These are phyloP conservation scores for Cryptococcus maquisensis DNA, from an alignment of 1,284 basidiomycete genomes.

Conservation along the genomic window DNA sequence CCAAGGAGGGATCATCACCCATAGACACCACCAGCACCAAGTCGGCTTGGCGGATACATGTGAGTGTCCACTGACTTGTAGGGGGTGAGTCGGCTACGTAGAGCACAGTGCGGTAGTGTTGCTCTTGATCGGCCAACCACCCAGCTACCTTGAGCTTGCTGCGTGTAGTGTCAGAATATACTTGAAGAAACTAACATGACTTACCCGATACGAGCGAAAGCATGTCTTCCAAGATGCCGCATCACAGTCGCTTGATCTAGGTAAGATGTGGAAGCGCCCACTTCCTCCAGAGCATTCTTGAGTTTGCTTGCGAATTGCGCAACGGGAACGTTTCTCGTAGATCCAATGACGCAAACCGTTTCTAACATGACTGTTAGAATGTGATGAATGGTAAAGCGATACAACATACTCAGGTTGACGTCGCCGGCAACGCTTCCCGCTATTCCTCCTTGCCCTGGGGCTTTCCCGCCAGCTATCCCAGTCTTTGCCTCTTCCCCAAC, in stretches of 20 bases:
- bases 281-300: conserved; percentile 77
- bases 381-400: conserved; percentile 47
- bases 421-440: conserved; percentile 1
- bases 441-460: too few relatives aligned
- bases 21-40: conserved; percentile 87
- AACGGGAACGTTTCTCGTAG: conserved; percentile 74
- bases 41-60: conserved; percentile 93
- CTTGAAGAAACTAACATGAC: neutral
- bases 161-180: neutral
- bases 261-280: conserved; percentile 81
- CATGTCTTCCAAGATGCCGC: conserved; percentile 81
- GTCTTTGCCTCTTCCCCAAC: conserved; percentile 54
- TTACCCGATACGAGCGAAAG: conserved; percentile 78
- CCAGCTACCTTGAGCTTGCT: conserved; percentile 85
- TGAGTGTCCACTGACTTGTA: conserved; percentile 92
- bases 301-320: conserved; percentile 83
- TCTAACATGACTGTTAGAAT: conserved; percentile 13
- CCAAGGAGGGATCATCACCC: conserved; percentile 80
- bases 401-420: conserved; percentile 90
- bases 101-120: conserved; percentile 81
- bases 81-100: conserved; percentile 93
- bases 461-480: conserved; percentile 34
- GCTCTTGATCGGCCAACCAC: conserved; percentile 92
- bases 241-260: conserved; percentile 89
- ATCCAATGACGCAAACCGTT: conserved; percentile 49